Evolutionary conservation across 371 early-diverging fungal genomes (phyloP).

Genomic region (Mortierella sp.): DNA sequence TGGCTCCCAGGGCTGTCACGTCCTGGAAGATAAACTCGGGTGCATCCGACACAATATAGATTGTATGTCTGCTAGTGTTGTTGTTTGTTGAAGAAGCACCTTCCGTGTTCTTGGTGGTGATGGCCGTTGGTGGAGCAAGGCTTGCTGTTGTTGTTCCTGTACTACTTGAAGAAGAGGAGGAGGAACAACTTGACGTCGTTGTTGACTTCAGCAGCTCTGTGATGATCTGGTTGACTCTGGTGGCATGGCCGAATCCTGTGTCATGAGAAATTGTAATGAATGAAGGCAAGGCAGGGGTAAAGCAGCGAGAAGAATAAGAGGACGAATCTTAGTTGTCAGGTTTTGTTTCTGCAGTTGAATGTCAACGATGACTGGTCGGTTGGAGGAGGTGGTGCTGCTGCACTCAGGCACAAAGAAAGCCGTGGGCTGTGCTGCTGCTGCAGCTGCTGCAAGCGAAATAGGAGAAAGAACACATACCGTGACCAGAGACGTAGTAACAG

Average conservation of each 20-base stretch:
- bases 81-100: neutral
- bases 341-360: neutral
- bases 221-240: constrained; percentile 74
- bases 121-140: neutral
- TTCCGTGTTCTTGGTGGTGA: neutral
- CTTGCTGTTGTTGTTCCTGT: constrained; percentile 7
- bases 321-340: constrained; percentile 11
- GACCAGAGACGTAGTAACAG: constrained; percentile 79
- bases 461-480: constrained; percentile 59
- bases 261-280: neutral
- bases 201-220: constrained; percentile 65
- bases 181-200: constrained; percentile 10
- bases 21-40: constrained; percentile 76
- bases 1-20: constrained; percentile 67
- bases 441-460: neutral
- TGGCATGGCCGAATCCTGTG: constrained; percentile 80
- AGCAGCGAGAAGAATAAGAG: neutral
- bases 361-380: constrained; percentile 7
- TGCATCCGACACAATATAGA: constrained; percentile 77
- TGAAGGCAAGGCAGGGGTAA: neutral
- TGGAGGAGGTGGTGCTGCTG: neutral
- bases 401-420: neutral
- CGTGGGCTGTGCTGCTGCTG: neutral
- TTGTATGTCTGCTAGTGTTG: constrained; percentile 61
- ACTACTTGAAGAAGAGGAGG: neutral